These are phyloP conservation scores for Stentor roeselii DNA, from an alignment of 73 alveolate species.

Conservation along the genomic window DNA sequence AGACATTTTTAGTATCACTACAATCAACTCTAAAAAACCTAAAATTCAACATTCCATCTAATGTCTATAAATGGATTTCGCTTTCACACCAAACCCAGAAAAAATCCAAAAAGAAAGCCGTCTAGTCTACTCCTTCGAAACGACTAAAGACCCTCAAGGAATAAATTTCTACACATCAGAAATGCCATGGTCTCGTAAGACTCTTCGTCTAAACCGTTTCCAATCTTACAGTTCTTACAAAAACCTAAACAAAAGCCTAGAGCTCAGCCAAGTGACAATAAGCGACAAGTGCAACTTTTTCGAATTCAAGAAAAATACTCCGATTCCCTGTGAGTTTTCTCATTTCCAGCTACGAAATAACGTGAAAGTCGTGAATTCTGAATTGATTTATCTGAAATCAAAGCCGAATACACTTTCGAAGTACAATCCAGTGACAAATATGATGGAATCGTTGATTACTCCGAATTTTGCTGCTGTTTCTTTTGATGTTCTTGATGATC, in stretches of 20 bases:
- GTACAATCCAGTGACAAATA: not conserved
- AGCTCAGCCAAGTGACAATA: not conserved
- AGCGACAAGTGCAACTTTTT: not conserved
- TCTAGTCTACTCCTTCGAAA: not conserved
- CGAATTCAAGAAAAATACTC: not conserved
- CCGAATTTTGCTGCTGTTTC: not conserved
- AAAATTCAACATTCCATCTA: no score
- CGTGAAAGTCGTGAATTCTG: not conserved
- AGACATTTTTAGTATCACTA: no score
- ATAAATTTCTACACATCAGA: not conserved
- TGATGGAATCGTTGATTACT: not conserved
- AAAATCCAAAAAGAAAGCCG: no score
- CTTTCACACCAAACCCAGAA: no score
- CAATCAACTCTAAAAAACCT: no score
- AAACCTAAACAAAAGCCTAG: not conserved
- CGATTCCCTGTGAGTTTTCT: not conserved
- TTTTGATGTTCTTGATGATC: not conserved
- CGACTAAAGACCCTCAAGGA: slow-evolving; percentile 6
- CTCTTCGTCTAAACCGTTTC: not conserved
- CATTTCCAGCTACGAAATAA: slow-evolving; percentile 17
- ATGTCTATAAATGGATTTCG: no score
- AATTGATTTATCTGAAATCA: not conserved
- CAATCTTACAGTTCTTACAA: not conserved
- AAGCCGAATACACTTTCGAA: not conserved
- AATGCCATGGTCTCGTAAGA: slow-evolving; percentile 12